Evolutionary conservation across 148 eudicot genomes (phyloP).

Genomic region (Vaccinium darrowii): DNA sequence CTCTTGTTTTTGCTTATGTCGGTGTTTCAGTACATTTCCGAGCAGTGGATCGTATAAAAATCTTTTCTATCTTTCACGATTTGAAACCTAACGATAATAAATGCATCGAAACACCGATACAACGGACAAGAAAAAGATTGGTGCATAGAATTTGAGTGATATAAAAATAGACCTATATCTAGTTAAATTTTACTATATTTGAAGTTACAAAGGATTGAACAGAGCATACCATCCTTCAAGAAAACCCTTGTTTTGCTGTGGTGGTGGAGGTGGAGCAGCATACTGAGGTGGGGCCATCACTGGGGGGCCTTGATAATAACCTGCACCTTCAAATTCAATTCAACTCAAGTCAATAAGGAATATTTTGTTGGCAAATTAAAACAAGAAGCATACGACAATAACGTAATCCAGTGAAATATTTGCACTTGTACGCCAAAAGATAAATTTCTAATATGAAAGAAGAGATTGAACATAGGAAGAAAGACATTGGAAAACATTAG

Average conservation of each 20-base stretch:
- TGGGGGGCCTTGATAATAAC: slow-evolving; percentile 73
- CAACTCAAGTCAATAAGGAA: neutral
- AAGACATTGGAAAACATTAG: too few relatives aligned
- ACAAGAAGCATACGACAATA: neutral
- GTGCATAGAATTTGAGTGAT: neutral
- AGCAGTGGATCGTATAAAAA: neutral
- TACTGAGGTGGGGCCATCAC: slow-evolving; percentile 86
- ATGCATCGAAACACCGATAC: neutral
- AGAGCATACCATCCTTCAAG: slow-evolving; percentile 70
- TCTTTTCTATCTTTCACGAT: neutral
- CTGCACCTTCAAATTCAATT: slow-evolving; percentile 16
- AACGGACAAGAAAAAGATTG: neutral
- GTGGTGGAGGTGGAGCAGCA: slow-evolving; percentile 64
- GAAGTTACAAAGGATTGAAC: neutral
- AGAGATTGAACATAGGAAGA: too few relatives aligned
- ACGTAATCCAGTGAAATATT: neutral
- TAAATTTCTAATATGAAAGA: too few relatives aligned
- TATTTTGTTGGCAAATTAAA: neutral
- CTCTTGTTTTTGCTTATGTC: neutral
- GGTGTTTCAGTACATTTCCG: neutral
- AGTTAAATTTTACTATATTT: neutral
- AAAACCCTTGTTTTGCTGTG: slow-evolving; percentile 45
- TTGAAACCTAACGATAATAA: neutral
- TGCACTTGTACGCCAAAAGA: too few relatives aligned
- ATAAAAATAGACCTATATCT: too few relatives aligned